Evolutionary conservation across 139 green algal species (phyloP), one percentile per base, ranked within the genome.

Genomic region (Spirogloea muscicola): DNA sequence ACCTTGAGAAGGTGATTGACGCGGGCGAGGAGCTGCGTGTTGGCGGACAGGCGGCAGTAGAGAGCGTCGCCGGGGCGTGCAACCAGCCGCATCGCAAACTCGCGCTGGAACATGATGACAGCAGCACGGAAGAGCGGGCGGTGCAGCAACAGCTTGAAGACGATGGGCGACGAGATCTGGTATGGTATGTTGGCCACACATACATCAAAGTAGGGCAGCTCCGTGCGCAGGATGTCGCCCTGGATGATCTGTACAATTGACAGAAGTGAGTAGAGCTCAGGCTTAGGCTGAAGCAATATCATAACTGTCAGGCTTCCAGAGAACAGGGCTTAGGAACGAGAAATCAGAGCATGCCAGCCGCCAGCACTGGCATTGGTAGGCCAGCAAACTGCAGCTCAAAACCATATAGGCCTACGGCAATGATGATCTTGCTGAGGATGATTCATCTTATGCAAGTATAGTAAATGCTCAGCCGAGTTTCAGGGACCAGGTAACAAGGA

Each of bases 171-270:
- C 7, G 94, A 98, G 59, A 99, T 98, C 80, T 98, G 94, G 87
- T 99, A 99, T 2, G 95, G 95, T 64, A 97, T 97, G 85, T 99
- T 99, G 64, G 95, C 94, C 27, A 99, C 95, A 79, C 93, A 98
- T 9, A 99, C 75, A 86, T 99, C 95, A 86, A 99, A 99, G 87
- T 98, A 99, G 1, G 95, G 95, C 68, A 98, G 87, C 29, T 98
- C 85, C 5, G 88, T 77, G 77, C 90, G 88, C 74, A 91, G 67
- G 4, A 89, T 79, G 74, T 99, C 94, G 3, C 87, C 91, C 52
- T 97, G 91, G 65, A 99, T 96, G 77, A 99, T 90, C 85, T 95
- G 63, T 25, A 1, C n/a, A n/a, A n/a, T n/a, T n/a, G n/a, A n/a
- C n/a, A n/a, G n/a, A n/a, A n/a, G n/a, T n/a, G n/a, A n/a, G n/a